Base-by-base conservation (phyloP, 2,329 filamentous ascomycete species). In the Cladosporium halotolerans region DNA sequence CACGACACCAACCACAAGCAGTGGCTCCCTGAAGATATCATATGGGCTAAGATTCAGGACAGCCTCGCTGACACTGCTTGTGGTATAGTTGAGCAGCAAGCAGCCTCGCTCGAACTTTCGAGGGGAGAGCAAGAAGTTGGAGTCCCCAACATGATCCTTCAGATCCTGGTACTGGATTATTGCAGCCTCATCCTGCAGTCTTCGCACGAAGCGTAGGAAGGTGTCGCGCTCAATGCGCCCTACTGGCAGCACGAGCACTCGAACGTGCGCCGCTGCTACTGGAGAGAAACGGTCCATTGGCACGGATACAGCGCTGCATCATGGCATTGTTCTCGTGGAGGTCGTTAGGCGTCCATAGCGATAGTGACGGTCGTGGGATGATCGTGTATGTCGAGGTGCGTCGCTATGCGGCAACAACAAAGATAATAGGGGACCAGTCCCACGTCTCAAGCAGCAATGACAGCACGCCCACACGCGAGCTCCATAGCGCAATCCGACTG, bases 201-300 rank as follows among this genome's bases (percentile, higher is more conserved):
- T 82, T 58, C 86, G 80, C 59, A 92, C 80, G 69, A 96, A 95
- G 59, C 79, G 78, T 62, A 84, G 73, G 71, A 96, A 97, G 55
- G 88, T 82, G 50, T 86, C 84, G 57, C 85, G 82, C 69, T 85
- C 91, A 69, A 97, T 93, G 67, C 82, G 85, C 50, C 92, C 92
- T 61, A 95, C 79, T 52, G 93, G 93, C 57, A 97, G 77, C 55
- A 96, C 81, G 63, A 96, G 81, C 58, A 86, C 89, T 75, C 88
- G 88, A 68, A 97, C 83, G 79, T 88, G 87, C 75, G 90, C 92
- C 69, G 90, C 90, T 72, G 91, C 88, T 76, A 91, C 84, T 72
- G 92, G 90, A 70, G 91, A 87, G 70, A 96, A 82, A 72, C 88
- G 85, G 77, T 96, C 92, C 65, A 67, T 67, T 34, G 50, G 16